Conservation (phyloP, 2,329 filamentous ascomycete species). For the Cordyceps tenuipes region DNA sequence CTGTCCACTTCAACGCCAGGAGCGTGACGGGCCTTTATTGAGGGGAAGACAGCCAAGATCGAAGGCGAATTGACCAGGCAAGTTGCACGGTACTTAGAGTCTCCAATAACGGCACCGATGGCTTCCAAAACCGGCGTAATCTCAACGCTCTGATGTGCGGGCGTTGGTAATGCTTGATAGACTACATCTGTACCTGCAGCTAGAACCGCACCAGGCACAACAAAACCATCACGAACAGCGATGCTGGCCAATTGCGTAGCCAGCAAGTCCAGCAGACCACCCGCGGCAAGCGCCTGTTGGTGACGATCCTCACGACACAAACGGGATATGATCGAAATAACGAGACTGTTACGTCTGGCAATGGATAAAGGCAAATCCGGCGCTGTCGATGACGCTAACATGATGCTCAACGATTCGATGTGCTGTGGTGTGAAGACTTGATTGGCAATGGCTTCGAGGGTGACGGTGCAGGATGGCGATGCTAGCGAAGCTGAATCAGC, state of each 20-base stretch:
- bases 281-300: conserved; percentile 61
- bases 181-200: conserved; percentile 46
- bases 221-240: conserved; percentile 58
- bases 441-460: conserved; percentile 47
- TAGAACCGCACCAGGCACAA: conserved; percentile 56
- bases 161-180: conserved; percentile 49
- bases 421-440: conserved; percentile 55
- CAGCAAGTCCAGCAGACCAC: conserved; percentile 69
- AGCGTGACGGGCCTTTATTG: conserved; percentile 42
- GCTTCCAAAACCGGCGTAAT: conserved; percentile 69
- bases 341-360: conserved; percentile 55
- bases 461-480: conserved; percentile 39
- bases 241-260: conserved; percentile 65
- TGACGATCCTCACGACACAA: conserved; percentile 63
- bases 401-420: conserved; percentile 53
- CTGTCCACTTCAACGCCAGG: conserved; percentile 38
- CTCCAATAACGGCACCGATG: conserved; percentile 64
- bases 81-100: conserved; percentile 70
- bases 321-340: conserved; percentile 45
- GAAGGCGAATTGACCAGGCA: conserved; percentile 61
- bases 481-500: conserved; percentile 55
- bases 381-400: conserved; percentile 46
- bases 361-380: conserved; percentile 40
- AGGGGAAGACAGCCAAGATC: conserved; percentile 61
- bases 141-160: conserved; percentile 50